phyloP scores from a whole-genome alignment of 805 yeast species.

The Metschnikowia chrysomelidarum region DNA sequence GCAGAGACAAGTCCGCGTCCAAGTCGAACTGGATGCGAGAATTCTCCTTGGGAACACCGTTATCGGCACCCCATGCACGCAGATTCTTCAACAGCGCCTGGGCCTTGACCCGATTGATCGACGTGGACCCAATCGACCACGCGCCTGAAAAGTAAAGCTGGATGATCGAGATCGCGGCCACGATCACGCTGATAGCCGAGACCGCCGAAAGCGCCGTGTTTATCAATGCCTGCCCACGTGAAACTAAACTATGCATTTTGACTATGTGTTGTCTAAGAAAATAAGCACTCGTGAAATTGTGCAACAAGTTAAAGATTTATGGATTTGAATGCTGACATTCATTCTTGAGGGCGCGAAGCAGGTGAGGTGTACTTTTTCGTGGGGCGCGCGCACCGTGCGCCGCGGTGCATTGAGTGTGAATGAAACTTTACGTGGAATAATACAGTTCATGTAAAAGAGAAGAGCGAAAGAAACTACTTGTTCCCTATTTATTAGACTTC shows the following conservation, averaged over 20 bases:
- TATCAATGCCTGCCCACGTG: constrained; percentile 46
- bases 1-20: constrained; percentile 66
- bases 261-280: no score
- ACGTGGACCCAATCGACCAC: constrained; percentile 38
- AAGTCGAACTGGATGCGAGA: constrained; percentile 70
- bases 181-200: constrained; percentile 44
- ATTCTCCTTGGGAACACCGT: constrained; percentile 73
- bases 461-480: no score
- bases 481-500: no score
- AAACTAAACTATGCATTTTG: constrained; percentile 36
- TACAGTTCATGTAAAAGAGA: no score
- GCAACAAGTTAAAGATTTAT: no score
- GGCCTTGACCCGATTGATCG: constrained; percentile 36
- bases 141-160: constrained; percentile 50
- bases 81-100: constrained; percentile 49
- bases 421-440: no score
- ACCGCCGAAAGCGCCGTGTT: constrained; percentile 55
- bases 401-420: no score
- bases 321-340: no score
- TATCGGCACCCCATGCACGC: constrained; percentile 64
- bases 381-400: neutral
- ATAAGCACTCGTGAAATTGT: no score
- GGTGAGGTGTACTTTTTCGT: neutral
- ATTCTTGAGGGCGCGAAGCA: no score
- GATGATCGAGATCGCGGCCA: constrained; percentile 46